These are phyloP conservation scores for Baorangia bicolor DNA, from an alignment of 768 basidiomycete genomes.

Conservation along the genomic window DNA sequence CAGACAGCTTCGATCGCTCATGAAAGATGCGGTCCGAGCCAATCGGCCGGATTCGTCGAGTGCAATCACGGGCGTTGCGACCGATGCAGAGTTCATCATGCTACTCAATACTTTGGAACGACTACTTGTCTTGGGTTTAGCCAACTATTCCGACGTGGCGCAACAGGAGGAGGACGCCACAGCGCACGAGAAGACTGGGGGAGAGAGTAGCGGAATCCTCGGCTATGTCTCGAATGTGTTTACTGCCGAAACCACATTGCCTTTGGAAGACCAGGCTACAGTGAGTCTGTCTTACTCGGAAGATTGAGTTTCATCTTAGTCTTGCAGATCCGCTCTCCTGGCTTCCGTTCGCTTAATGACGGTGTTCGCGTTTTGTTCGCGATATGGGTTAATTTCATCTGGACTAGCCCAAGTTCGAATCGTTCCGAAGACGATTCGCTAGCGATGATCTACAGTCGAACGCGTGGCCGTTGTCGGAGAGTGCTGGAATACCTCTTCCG, in stretches of 20 bases:
- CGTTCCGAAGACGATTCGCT: conserved; percentile 68
- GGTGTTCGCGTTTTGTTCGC: conserved; percentile 75
- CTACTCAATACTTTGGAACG: conserved; percentile 83
- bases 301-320: conserved; percentile 1
- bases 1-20: conserved; percentile 56
- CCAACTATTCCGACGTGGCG: conserved; percentile 50
- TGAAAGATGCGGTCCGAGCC: conserved; percentile 54
- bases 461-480: conserved; percentile 67
- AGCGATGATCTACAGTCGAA: conserved; percentile 62
- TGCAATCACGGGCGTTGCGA: conserved; percentile 51
- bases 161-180: conserved; percentile 57
- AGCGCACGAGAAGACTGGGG: conserved; percentile 48
- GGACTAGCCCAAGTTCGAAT: conserved; percentile 45
- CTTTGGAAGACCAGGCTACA: conserved; percentile 54
- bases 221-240: conserved; percentile 94
- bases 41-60: conserved; percentile 38
- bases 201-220: conserved; percentile 67
- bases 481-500: conserved; percentile 87
- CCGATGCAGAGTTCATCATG: conserved; percentile 83
- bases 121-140: conserved; percentile 70
- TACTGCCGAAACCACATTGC: conserved; percentile 58
- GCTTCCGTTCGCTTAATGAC: conserved; percentile 76
- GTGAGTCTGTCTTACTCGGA: conserved; percentile 38
- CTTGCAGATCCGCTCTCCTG: conserved; percentile 60
- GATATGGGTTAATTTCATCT: conserved; percentile 65